These are phyloP conservation scores for Pulveroboletus sp. DNA, from an alignment of 768 basidiomycete genomes.

Conservation along the genomic window DNA sequence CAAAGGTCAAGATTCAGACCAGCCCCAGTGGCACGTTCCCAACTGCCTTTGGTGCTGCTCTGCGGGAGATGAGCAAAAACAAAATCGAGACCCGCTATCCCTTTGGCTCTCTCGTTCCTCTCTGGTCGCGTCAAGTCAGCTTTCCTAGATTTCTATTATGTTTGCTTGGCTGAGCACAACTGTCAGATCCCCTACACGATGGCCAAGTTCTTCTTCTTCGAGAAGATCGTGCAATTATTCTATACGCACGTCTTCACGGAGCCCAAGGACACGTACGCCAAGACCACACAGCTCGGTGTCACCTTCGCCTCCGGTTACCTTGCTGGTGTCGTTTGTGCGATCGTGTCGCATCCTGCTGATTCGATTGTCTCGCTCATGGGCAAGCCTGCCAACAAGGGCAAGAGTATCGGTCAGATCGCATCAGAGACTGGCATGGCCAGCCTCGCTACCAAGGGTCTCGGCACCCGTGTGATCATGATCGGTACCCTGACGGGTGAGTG, in stretches of 20 bases:
- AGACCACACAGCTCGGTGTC: slow-evolving; percentile 81
- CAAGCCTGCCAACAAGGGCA: slow-evolving; percentile 82
- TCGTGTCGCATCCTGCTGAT: slow-evolving; percentile 96
- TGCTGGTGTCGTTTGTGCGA: slow-evolving; percentile 91
- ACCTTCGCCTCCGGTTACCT: slow-evolving; percentile 91
- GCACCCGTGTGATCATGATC: slow-evolving; percentile 84
- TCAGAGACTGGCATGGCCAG: slow-evolving; percentile 60
- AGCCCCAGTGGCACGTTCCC: slow-evolving; percentile 74
- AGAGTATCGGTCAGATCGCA: slow-evolving; percentile 64
- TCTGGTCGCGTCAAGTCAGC: slow-evolving; percentile 81
- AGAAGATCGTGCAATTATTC: slow-evolving; percentile 83
- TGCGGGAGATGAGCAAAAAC: slow-evolving; percentile 63
- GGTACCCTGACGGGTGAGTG: slow-evolving; percentile 46
- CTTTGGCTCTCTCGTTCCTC: slow-evolving; percentile 78
- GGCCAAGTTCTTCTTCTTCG: slow-evolving; percentile 98
- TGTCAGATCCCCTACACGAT: slow-evolving; percentile 91
- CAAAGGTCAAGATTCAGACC: slow-evolving; percentile 88
- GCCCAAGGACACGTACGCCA: slow-evolving; percentile 73
- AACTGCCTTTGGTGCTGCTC: slow-evolving; percentile 62
- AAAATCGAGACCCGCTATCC: slow-evolving; percentile 73
- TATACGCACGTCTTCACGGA: slow-evolving; percentile 82
- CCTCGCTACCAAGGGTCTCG: slow-evolving; percentile 81
- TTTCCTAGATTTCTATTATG: neutral
- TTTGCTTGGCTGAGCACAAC: neutral
- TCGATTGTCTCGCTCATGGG: slow-evolving; percentile 90